Evolutionary conservation across 768 basidiomycete genomes (phyloP).

Genomic region (Trametes villosa): DNA sequence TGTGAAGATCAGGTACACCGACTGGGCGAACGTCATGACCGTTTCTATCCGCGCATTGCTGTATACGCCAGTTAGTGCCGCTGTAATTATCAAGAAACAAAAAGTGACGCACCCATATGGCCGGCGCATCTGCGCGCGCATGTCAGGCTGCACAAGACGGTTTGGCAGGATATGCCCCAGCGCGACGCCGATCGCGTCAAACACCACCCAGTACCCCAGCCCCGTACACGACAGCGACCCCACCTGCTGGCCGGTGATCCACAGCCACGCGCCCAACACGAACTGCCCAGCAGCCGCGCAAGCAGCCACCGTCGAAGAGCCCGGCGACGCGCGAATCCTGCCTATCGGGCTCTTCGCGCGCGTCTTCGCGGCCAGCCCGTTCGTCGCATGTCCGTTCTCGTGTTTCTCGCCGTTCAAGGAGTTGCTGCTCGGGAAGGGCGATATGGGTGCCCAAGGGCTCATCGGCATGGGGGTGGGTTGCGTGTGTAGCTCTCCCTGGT

Average conservation of each 20-base stretch:
- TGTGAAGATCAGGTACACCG: constrained; percentile 92
- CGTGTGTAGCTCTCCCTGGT: constrained; percentile 51
- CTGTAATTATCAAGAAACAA: constrained; percentile 19
- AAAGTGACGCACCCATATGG: constrained; percentile 66
- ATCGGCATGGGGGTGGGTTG: constrained; percentile 62
- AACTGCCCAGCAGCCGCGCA: constrained; percentile 45
- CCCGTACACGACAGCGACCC: constrained; percentile 90
- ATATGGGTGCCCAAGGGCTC: constrained; percentile 71
- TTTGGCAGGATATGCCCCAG: constrained; percentile 51
- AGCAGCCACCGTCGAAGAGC: constrained; percentile 22
- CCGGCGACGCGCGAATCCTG: constrained; percentile 21
- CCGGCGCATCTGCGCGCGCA: constrained; percentile 39
- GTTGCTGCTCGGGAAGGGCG: constrained; percentile 39
- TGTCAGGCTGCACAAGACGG: constrained; percentile 44
- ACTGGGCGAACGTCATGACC: constrained; percentile 82
- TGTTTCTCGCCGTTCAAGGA: constrained; percentile 4
- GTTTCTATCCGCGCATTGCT: constrained; percentile 73
- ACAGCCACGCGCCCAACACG: constrained; percentile 71
- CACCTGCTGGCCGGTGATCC: constrained; percentile 88
- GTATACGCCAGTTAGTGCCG: neutral
- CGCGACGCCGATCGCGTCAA: constrained; percentile 85
- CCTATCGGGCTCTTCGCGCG: constrained; percentile 24
- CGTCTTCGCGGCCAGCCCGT: constrained; percentile 3
- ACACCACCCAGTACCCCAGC: constrained; percentile 95
- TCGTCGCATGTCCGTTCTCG: constrained; percentile 12